Evolutionary conservation across 352 stramenopile genomes (phyloP).

Genomic region (Pythium plurisporium): DNA sequence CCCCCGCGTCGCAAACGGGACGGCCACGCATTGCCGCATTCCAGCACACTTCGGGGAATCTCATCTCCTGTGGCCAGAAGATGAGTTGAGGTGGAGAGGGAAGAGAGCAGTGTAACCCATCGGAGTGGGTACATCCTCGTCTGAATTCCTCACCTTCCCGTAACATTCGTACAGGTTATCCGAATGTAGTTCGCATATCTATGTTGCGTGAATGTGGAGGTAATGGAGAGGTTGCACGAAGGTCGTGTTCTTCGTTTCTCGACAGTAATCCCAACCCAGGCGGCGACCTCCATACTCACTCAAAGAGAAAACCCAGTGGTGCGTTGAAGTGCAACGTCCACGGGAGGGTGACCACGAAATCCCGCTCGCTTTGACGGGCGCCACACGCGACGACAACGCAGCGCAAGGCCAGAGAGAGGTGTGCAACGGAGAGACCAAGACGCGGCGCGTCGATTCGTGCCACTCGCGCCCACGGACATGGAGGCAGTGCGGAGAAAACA

Average conservation of each 20-base stretch:
- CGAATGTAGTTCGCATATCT: background rate
- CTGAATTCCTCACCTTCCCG: background rate
- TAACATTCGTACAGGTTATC: conserved; percentile 1
- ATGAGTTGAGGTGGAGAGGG: no score
- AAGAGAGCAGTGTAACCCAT: background rate
- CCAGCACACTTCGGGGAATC: background rate
- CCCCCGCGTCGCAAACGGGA: conserved; percentile 1
- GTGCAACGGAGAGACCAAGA: background rate
- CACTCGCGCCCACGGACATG: conserved; percentile 2
- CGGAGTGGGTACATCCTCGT: background rate
- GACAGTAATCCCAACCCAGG: background rate
- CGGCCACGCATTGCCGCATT: background rate
- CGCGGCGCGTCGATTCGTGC: background rate
- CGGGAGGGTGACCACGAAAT: background rate
- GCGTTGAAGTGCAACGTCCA: conserved; percentile 14
- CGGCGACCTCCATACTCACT: no score
- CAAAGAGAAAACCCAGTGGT: conserved; percentile 3
- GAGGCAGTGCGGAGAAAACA: conserved; percentile 25
- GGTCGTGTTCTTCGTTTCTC: conserved; percentile 17
- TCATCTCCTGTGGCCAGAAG: no score
- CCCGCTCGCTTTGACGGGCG: no score
- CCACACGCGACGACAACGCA: background rate
- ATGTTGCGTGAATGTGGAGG: background rate
- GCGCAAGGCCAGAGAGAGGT: no score
- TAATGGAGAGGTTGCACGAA: conserved; percentile 7